These are phyloP conservation scores for Fusarium praegraminearum DNA, from an alignment of 2,329 filamentous ascomycete species.

Conservation along the genomic window DNA sequence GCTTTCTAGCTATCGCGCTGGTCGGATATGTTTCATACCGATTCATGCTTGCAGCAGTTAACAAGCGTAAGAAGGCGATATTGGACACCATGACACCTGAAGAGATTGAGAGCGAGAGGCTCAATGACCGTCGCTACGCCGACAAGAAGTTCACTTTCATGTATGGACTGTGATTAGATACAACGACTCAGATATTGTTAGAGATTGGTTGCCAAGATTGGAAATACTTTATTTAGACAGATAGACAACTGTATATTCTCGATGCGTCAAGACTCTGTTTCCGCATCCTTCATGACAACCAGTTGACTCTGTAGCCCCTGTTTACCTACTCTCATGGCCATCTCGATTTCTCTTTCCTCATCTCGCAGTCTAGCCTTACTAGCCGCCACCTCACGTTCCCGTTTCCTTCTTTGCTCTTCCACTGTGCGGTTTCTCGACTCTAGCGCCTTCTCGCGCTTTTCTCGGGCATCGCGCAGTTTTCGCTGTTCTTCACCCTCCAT, in stretches of 20 bases:
- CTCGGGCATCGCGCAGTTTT: constrained; percentile 63
- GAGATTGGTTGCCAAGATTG: constrained; percentile 13
- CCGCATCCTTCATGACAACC: constrained; percentile 48
- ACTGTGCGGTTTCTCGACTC: constrained; percentile 72
- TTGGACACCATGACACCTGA: constrained; percentile 39
- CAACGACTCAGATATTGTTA: background rate
- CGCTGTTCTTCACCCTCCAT: constrained; percentile 64
- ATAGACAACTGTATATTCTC: constrained; percentile 1
- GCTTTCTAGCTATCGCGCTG: constrained; percentile 40
- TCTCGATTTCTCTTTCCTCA: constrained; percentile 75
- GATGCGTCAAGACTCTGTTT: constrained; percentile 37
- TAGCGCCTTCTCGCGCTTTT: constrained; percentile 74
- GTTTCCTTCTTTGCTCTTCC: constrained; percentile 71
- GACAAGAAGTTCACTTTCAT: constrained; percentile 48
- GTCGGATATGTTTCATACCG: constrained; percentile 44
- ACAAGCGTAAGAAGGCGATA: constrained; percentile 35
- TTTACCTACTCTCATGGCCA: constrained; percentile 76
- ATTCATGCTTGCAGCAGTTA: constrained; percentile 38
- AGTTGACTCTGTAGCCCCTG: constrained; percentile 74
- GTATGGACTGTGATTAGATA: constrained; percentile 41
- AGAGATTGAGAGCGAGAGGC: constrained; percentile 45
- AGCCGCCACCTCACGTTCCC: constrained; percentile 69
- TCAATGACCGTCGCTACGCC: constrained; percentile 44
- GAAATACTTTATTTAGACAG: constrained; percentile 21
- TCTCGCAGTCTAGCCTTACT: constrained; percentile 73